A percentile compares a stretch with the other conserved stretches of the same genome.
Evolutionary conservation across 306 rosid species (phyloP).

Genomic region (Argentina anserina): DNA sequence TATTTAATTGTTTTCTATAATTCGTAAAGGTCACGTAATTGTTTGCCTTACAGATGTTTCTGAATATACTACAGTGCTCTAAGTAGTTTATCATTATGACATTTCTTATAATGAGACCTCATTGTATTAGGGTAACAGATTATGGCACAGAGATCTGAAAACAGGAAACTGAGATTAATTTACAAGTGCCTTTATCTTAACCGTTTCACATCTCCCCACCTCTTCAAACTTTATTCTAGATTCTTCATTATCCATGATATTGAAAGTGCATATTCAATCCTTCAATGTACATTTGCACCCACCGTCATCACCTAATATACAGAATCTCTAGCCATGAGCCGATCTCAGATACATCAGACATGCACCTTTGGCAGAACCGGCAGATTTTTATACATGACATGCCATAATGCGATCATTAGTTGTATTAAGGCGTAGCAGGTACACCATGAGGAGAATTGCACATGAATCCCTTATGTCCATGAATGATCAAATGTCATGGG

Average conservation of each 20-base stretch:
- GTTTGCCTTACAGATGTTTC: neutral
- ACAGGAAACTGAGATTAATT: neutral
- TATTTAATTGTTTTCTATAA: neutral
- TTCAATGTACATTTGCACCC: neutral
- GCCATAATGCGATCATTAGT: neutral
- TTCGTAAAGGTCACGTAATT: neutral
- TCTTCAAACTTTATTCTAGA: neutral
- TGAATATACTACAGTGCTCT: neutral
- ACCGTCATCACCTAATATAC: neutral
- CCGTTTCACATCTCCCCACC: neutral
- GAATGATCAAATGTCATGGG: neutral
- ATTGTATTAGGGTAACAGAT: neutral
- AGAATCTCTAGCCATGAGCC: neutral
- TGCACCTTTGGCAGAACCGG: neutral
- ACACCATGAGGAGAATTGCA: neutral
- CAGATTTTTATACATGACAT: neutral
- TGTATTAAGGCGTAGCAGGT: neutral
- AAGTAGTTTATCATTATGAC: neutral
- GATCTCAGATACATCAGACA: neutral
- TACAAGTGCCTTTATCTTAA: neutral
- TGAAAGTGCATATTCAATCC: neutral
- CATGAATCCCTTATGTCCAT: neutral
- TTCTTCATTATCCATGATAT: neutral
- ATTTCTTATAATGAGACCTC: neutral
- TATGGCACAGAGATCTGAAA: neutral